A percentile compares a stretch with the other conserved stretches of the same genome.
Conservation (phyloP, 2,329 filamentous ascomycete genomes). For the Aureobasidium sp. region DNA sequence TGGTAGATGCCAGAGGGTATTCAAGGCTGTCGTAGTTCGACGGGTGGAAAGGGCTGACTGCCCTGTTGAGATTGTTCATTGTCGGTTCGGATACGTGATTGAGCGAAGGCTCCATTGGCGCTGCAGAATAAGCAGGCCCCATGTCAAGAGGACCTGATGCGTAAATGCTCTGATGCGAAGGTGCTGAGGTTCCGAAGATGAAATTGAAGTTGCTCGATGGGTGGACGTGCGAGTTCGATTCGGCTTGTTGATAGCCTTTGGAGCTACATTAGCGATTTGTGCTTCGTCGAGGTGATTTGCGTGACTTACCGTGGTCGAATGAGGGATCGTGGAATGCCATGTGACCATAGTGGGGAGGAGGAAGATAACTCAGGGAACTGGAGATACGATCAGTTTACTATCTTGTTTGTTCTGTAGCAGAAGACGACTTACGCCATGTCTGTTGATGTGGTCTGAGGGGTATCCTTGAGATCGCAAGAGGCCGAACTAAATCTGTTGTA, state of each 20-base stretch:
- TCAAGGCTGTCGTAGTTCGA: slow-evolving; percentile 14
- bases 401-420: background rate
- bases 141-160: slow-evolving; percentile 4
- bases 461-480: slow-evolving; percentile 11
- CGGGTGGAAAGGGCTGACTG: slow-evolving; percentile 7
- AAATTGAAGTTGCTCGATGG: slow-evolving; percentile 2
- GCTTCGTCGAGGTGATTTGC: too few relatives aligned
- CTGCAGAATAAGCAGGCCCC: slow-evolving; percentile 1
- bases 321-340: slow-evolving; percentile 17
- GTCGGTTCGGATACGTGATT: background rate
- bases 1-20: slow-evolving; percentile 18
- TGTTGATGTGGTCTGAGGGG: slow-evolving; percentile 19
- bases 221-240: background rate
- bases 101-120: background rate
- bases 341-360: slow-evolving; percentile 28
- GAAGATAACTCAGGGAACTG: slow-evolving; percentile 28
- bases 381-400: background rate
- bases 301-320: slow-evolving; percentile 24
- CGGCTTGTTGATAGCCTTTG: slow-evolving; percentile 1
- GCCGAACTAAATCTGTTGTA: background rate
- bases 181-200: slow-evolving; percentile 5
- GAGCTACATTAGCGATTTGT: background rate
- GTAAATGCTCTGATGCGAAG: slow-evolving; percentile 5
- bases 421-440: slow-evolving; percentile 26
- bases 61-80: slow-evolving; percentile 8